Evolutionary conservation across 192 early-diverging fungal genomes (phyloP), one percentile per base, ranked within the genome.

Genomic region (Backusella circina): DNA sequence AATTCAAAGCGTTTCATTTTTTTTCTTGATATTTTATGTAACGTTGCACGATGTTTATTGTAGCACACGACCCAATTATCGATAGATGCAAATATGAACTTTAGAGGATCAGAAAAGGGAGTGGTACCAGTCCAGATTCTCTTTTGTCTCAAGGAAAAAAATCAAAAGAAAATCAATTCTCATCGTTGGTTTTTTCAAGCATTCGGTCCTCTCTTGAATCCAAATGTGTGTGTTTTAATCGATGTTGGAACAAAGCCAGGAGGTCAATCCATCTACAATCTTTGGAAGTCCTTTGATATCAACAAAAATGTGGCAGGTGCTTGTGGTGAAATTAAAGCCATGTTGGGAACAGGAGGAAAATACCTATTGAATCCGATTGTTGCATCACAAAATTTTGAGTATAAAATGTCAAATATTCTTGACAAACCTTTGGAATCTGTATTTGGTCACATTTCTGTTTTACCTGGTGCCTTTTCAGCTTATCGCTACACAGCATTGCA

Each of bases 401-500:
- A 92, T 85, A 93, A 93, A 67, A 87, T 86, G 84, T 85, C 87
- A 7, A 88, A 87, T 74, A 92, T 93, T 73, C 79, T 94, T n/a
- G 92, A 93, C 74, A 94, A 94, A 75, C 90, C 93, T 28, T 84
- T 94, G 64, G 93, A 95, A 76, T 94, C 93, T 18, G 90, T 96
- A 23, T 97, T 96, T 87, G 96, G 96, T 35, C 97, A 96, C 85
- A 98, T 98, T 70, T 94, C 95, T 0, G 97, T 97, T 65, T 86
- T 98, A 6, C 97, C 97, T n/a, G 93, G 94, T 76, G 93, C 93
- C 0, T 95, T 95, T 64, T 91, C 90, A 16, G 94, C 94, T 9
- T 95, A 95, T 74, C 89, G 94, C 13, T 95, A 90, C 72, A 65
- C 50, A 18, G 94, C 94, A 21, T 78, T 95, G 10, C 88, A 87